Evolutionary conservation across 208 protist genomes (phyloP).

Genomic region (Angomonas desouzai): DNA sequence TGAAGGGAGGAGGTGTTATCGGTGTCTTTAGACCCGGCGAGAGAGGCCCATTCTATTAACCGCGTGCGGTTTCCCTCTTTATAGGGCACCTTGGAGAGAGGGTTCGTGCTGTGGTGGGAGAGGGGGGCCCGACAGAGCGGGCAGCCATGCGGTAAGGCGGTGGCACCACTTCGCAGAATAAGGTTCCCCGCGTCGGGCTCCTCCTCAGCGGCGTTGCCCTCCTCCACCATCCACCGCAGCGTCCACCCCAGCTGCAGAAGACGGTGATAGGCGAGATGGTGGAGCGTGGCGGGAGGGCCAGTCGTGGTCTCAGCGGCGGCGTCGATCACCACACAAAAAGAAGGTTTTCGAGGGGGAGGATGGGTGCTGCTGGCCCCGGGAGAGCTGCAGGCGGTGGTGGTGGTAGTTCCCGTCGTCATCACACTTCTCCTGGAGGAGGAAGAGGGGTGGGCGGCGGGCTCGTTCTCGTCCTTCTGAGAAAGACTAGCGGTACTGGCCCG

Average conservation of each 20-base stretch:
- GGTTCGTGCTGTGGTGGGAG: not conserved
- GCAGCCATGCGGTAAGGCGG: not conserved
- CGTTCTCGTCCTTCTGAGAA: no score
- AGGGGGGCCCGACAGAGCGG: not conserved
- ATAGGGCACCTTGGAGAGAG: not conserved
- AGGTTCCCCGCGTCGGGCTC: not conserved
- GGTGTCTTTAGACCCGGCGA: not conserved
- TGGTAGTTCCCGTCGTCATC: not conserved
- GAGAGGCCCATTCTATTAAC: not conserved
- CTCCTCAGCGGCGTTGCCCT: not conserved
- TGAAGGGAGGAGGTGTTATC: not conserved
- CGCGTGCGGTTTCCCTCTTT: not conserved
- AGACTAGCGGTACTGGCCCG: no score
- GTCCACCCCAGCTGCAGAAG: constrained; percentile 13
- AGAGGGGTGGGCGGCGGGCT: no score
- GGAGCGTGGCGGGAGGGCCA: not conserved
- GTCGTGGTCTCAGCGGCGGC: no score
- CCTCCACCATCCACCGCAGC: constrained; percentile 8
- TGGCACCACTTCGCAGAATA: constrained; percentile 10
- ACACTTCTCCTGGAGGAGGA: not conserved
- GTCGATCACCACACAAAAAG: no score
- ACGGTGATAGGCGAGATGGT: constrained; percentile 17
- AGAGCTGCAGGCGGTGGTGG: no score
- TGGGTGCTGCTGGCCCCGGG: no score
- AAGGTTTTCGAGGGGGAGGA: not conserved